These are phyloP conservation scores for Diaporthe longicolla DNA, from an alignment of 2,329 filamentous ascomycete species.

Conservation along the genomic window DNA sequence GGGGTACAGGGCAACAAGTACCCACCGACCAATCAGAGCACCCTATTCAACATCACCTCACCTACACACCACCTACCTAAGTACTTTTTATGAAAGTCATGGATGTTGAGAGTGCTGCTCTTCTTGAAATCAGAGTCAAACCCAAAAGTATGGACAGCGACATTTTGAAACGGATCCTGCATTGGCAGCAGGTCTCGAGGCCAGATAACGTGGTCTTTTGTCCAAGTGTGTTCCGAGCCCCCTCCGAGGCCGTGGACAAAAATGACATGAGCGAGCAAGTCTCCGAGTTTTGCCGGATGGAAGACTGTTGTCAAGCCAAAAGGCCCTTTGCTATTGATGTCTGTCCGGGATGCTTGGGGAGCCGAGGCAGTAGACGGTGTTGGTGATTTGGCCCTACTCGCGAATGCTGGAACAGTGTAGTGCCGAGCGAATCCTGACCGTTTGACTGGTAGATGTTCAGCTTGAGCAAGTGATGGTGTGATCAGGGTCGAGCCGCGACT, in stretches of 20 bases:
- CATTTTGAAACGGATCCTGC: too few species aligned
- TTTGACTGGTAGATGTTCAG: too few species aligned
- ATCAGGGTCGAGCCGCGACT: too few species aligned
- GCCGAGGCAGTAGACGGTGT: neutral
- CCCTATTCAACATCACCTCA: too few species aligned
- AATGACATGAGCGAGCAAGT: neutral
- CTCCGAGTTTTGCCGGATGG: neutral
- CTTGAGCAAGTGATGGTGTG: too few species aligned
- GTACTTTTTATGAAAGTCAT: too few species aligned
- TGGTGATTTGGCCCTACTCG: neutral
- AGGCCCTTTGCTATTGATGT: neutral
- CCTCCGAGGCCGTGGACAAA: neutral
- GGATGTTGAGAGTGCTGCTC: neutral
- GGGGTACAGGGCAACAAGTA: too few species aligned
- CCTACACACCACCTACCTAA: too few species aligned
- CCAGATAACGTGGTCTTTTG: neutral
- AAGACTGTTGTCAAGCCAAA: neutral
- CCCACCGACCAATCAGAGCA: too few species aligned
- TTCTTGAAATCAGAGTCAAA: neutral
- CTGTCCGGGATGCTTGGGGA: neutral
- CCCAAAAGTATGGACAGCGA: too few species aligned
- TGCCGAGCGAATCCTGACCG: too few species aligned
- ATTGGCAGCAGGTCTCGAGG: neutral
- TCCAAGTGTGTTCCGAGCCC: neutral
- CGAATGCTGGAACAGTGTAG: neutral